phyloP scores from a whole-genome alignment of 345 rosid species.

The Lepidium africanum region DNA sequence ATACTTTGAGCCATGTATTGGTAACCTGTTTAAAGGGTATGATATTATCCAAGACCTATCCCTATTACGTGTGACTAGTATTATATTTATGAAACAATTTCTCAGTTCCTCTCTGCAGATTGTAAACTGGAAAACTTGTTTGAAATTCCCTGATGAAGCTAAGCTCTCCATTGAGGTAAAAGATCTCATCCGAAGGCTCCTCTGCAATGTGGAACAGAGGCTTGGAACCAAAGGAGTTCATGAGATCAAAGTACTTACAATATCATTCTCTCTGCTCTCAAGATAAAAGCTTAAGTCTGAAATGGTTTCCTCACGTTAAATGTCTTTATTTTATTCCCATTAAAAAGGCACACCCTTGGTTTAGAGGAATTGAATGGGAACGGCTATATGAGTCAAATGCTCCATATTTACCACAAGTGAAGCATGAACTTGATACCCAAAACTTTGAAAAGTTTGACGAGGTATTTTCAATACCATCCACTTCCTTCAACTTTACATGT shows the following conservation, averaged over 20 bases:
- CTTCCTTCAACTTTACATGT: neutral
- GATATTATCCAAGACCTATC: conserved; percentile 1
- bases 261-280: conserved; percentile 12
- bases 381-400: conserved; percentile 51
- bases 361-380: conserved; percentile 55
- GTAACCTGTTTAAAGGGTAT: neutral
- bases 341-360: conserved; percentile 54
- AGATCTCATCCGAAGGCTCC: conserved; percentile 51
- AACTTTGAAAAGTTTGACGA: conserved; percentile 71
- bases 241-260: conserved; percentile 46
- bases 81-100: conserved; percentile 27
- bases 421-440: conserved; percentile 53
- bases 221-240: conserved; percentile 60
- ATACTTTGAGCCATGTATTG: neutral
- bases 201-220: conserved; percentile 59
- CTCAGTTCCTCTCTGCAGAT: conserved; percentile 44
- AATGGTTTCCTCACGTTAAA: neutral
- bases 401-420: conserved; percentile 58
- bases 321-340: neutral
- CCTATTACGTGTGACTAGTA: conserved; percentile 7
- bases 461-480: conserved; percentile 26
- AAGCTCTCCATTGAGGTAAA: conserved; percentile 51
- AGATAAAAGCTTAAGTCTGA: neutral
- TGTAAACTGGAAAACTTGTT: conserved; percentile 57
- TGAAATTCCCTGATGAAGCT: conserved; percentile 63